Percentiles rank a stretch among this genome's conserved stretches.
Conservation (phyloP, 768 basidiomycete species). For the Auriscalpium orientale region DNA sequence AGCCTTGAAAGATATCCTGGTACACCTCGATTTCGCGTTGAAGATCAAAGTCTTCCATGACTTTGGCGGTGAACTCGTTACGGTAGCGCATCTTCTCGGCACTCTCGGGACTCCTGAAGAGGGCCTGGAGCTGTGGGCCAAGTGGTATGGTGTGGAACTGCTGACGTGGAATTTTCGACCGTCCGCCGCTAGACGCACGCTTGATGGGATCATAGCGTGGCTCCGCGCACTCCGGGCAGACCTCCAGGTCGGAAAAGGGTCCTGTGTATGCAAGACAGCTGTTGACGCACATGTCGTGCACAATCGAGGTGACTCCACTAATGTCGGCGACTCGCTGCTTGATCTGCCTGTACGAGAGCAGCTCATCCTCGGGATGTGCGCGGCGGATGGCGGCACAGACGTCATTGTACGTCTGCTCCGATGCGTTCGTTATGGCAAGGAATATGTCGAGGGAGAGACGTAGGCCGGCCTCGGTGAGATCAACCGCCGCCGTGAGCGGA, state of each 20-base stretch:
- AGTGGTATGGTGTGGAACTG: slow-evolving; percentile 16
- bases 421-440: slow-evolving; percentile 3
- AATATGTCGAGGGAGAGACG: background rate
- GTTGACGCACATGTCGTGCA: slow-evolving; percentile 11
- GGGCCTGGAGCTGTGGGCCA: slow-evolving; percentile 15
- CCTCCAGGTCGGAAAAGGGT: slow-evolving; percentile 8
- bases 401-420: slow-evolving; percentile 3
- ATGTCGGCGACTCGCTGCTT: slow-evolving; percentile 1
- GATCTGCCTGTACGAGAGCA: background rate
- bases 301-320: background rate
- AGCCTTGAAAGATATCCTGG: slow-evolving; percentile 9
- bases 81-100: slow-evolving; percentile 10
- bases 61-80: background rate
- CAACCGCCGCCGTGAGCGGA: too few relatives aligned
- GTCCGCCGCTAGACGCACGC: background rate
- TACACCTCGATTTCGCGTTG: background rate
- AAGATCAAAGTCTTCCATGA: background rate
- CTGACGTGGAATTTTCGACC: slow-evolving; percentile 4
- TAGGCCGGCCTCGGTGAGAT: too few relatives aligned
- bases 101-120: background rate
- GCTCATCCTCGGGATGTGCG: background rate
- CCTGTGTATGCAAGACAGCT: slow-evolving; percentile 16
- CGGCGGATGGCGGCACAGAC: background rate
- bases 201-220: slow-evolving; percentile 5
- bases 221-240: slow-evolving; percentile 8